Evolutionary conservation across 371 early-diverging fungal species (phyloP).

Genomic region (Zopfochytrium polystomum): DNA sequence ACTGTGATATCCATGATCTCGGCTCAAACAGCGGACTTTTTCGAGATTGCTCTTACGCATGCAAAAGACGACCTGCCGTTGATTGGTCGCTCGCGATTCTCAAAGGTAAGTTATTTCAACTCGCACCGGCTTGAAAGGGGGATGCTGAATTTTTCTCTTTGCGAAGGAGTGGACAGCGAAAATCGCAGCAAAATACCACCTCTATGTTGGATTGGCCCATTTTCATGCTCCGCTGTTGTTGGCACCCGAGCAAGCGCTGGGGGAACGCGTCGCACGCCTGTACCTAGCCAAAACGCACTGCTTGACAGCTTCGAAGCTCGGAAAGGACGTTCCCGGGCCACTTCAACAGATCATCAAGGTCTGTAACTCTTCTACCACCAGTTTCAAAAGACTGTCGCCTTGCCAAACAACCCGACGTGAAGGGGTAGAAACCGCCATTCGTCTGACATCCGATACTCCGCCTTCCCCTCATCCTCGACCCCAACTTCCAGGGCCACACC

Average conservation of each 20-base stretch:
- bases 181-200: constrained; percentile 37
- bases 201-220: constrained; percentile 51
- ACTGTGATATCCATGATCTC: constrained; percentile 39
- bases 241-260: constrained; percentile 35
- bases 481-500: constrained; percentile 36
- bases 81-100: constrained; percentile 27
- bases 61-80: constrained; percentile 13
- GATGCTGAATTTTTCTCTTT: not conserved
- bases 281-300: constrained; percentile 29
- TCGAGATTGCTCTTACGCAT: constrained; percentile 31
- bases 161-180: constrained; percentile 29
- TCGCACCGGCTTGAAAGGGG: not conserved
- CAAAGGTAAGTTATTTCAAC: constrained; percentile 24
- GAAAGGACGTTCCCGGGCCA: constrained; percentile 31
- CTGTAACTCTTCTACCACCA: not conserved
- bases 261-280: constrained; percentile 44
- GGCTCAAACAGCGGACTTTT: constrained; percentile 47
- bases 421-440: too few species aligned
- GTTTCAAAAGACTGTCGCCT: too few species aligned
- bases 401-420: too few species aligned
- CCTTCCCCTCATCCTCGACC: too few species aligned
- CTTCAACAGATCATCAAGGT: constrained; percentile 31
- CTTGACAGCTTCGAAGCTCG: constrained; percentile 21
- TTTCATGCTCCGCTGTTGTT: constrained; percentile 43
- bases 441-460: too few species aligned